These are phyloP conservation scores for Tardiomyces blankii DNA, from an alignment of 1,139 yeast genomes.

Conservation along the genomic window DNA sequence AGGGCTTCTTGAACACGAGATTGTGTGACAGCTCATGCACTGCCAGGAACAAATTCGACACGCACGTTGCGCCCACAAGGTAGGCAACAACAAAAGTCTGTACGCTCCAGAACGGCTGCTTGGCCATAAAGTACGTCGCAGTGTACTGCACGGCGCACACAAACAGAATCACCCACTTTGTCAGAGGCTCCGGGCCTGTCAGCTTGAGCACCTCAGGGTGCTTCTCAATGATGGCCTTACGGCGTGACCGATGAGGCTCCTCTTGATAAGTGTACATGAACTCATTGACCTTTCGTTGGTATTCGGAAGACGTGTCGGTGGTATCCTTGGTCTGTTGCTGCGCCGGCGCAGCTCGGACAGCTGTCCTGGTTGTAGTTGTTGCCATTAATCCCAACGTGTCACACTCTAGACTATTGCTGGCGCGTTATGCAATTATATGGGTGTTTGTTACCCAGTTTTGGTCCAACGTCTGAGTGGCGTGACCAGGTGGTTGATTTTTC, in stretches of 20 bases:
- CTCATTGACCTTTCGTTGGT: constrained; percentile 16
- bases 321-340: background rate
- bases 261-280: constrained; percentile 76
- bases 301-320: background rate
- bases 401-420: too few species aligned
- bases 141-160: constrained; percentile 58
- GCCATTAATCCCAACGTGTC: too few species aligned
- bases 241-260: constrained; percentile 71
- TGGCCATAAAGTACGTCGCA: constrained; percentile 48
- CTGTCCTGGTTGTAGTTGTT: too few species aligned
- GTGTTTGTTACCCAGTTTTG: too few species aligned
- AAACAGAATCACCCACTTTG: constrained; percentile 59
- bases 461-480: too few species aligned
- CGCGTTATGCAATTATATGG: too few species aligned
- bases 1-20: constrained; percentile 69
- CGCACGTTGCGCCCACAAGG: constrained; percentile 74
- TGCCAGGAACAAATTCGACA: constrained; percentile 74
- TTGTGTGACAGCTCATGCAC: constrained; percentile 86
- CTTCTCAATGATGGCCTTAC: constrained; percentile 59
- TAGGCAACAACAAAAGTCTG: constrained; percentile 57
- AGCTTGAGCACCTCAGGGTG: constrained; percentile 74
- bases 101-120: constrained; percentile 43
- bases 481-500: too few species aligned
- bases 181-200: constrained; percentile 77
- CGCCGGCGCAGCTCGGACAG: background rate